Base-by-base conservation (phyloP, 805 yeast species). In the Yamadazyma kitorensis region DNA sequence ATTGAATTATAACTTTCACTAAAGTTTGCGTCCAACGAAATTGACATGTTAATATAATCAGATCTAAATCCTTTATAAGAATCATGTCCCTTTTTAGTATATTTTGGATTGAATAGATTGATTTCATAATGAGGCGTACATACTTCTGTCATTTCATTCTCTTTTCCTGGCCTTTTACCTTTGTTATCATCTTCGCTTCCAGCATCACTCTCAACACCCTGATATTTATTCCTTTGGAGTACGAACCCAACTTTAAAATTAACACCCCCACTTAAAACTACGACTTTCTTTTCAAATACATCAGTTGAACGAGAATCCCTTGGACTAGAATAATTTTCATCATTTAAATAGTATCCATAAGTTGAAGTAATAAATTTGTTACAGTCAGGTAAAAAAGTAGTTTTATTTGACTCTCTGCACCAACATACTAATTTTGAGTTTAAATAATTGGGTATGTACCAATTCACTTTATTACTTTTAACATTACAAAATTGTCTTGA, bases 391-490 rank as follows among this genome's bases (percentile, higher is more conserved):
- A 81, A 47, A 33, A 68, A 74, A 0, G 78, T 57, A 1, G 72
- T 48, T 13, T 68, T 50, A 0, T 54, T 36, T 14, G 76, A 64
- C 1, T 69, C 67, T 33, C 80, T 68, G 3, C 74, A 71, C 89
- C 89, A 83, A 6, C 74, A 68, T 1, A 77, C 57, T 19, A 70
- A 42, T 24, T 68, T 60, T 3, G 61, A 43, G 1, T 81, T 74
- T 28, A 80, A 58, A 49, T 78, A 84, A 50, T 88, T 83, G 0
- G 96, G 96, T 22, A 86, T 78, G 22, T 82, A 79, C 67, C 86
- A 82, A 18, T 74, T 58, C 22, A 85, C 76, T 29, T 73, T 70
- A 6, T 78, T 70, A 1, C 96, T 73, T 14, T 65, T 65, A 23
- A 85, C 80, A 17, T 75, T 64, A 44, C 87, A 63, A 49, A 89